phyloP scores from a whole-genome alignment of 371 early-diverging fungal species.

The Nematocida major region DNA sequence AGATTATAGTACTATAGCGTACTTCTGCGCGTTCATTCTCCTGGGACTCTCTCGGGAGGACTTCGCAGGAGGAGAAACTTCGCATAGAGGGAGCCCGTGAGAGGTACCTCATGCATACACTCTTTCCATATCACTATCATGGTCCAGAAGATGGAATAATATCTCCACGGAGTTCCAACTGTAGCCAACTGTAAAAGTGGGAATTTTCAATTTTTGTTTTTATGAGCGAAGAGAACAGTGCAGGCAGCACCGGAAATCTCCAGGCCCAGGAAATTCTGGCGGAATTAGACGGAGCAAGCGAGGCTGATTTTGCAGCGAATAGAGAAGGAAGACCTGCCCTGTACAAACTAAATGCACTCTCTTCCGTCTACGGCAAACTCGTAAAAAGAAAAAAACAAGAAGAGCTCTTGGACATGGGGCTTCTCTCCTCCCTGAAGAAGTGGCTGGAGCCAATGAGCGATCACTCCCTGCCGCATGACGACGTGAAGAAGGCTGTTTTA shows the following conservation, averaged over 20 bases:
- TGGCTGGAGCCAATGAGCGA: constrained; percentile 94
- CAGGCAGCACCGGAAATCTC: background rate
- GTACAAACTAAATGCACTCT: constrained; percentile 74
- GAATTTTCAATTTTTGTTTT: constrained; percentile 1
- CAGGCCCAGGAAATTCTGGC: constrained; percentile 6
- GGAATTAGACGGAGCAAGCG: constrained; percentile 9
- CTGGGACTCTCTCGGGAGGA: too few species aligned
- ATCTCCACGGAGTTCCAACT: background rate
- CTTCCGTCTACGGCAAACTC: constrained; percentile 68
- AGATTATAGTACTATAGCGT: too few species aligned
- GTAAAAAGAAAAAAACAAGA: constrained; percentile 67
- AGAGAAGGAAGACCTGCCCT: constrained; percentile 46
- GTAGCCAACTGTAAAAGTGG: background rate
- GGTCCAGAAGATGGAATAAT: background rate
- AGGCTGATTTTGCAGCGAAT: constrained; percentile 26
- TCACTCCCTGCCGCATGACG: constrained; percentile 79
- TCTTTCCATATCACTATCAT: too few species aligned
- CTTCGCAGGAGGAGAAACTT: too few species aligned
- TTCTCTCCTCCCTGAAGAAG: constrained; percentile 74
- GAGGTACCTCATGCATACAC: too few species aligned
- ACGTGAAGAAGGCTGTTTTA: constrained; percentile 77
- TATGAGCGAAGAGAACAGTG: constrained; percentile 4
- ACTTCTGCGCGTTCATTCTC: too few species aligned
- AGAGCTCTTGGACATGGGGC: constrained; percentile 70
- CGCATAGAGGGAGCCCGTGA: too few species aligned